A percentile compares a stretch with the other conserved stretches of the same genome.
Conservation (phyloP, 208 protist genomes). For the Leishmania braziliensis region DNA sequence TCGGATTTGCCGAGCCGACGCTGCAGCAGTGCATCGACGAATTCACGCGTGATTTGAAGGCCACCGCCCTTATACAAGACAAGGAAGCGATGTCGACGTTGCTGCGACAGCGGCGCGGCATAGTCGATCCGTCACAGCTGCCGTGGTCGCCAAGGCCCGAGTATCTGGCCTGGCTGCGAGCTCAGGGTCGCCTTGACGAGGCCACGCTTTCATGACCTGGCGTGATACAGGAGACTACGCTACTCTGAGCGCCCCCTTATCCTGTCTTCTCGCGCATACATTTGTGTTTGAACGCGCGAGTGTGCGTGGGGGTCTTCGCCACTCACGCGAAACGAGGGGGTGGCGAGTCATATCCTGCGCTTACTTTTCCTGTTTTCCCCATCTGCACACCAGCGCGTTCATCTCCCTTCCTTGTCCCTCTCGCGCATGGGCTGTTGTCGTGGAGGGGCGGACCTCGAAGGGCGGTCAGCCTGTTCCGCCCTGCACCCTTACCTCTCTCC, state of each 20-base stretch:
- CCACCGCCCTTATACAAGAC: conserved; percentile 42
- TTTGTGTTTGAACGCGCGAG: not conserved
- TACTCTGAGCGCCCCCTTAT: not conserved
- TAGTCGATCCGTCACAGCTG: conserved; percentile 53
- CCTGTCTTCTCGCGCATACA: not conserved
- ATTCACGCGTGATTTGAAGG: conserved; percentile 50
- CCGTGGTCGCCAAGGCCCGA: conserved; percentile 73
- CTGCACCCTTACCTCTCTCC: not conserved
- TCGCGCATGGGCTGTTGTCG: not conserved
- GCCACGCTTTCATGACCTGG: not conserved
- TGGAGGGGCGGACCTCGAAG: not conserved
- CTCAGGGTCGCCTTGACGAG: conserved; percentile 53
- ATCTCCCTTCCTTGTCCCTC: not conserved
- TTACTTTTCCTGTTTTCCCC: not conserved
- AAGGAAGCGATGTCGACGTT: conserved; percentile 38
- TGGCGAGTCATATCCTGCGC: not conserved
- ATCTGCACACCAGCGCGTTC: not conserved
- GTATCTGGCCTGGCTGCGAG: conserved; percentile 71
- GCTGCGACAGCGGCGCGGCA: conserved; percentile 47
- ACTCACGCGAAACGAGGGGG: not conserved
- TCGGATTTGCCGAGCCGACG: conserved; percentile 86
- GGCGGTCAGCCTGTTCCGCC: not conserved
- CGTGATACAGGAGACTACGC: not conserved
- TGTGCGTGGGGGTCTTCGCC: not conserved
- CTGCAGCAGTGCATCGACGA: conserved; percentile 81